A percentile compares a stretch with the other conserved stretches of the same genome.
Evolutionary conservation across 2,329 filamentous ascomycete genomes (phyloP).

Genomic region (Hansfordia pulvinata): DNA sequence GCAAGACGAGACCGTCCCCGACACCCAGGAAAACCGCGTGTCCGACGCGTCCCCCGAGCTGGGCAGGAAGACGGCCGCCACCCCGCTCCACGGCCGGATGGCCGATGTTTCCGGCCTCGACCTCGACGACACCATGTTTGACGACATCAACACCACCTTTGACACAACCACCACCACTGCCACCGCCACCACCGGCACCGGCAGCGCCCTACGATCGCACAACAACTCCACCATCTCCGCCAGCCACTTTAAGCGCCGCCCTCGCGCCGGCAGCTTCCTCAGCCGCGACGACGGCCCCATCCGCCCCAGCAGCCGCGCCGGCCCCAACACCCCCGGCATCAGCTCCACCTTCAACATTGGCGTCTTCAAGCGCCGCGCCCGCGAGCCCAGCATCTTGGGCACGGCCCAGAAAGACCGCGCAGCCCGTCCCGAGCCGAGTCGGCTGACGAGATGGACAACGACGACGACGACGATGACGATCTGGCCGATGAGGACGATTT

Average conservation of each 20-base stretch:
- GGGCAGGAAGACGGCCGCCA: conserved; percentile 11
- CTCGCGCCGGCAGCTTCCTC: conserved; percentile 18
- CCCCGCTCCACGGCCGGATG: conserved; percentile 12
- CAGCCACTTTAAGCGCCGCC: conserved; percentile 16
- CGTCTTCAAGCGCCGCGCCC: conserved; percentile 39
- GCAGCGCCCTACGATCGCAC: conserved; percentile 15
- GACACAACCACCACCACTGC: conserved; percentile 12
- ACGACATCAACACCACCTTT: conserved; percentile 17
- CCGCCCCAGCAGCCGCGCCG: conserved; percentile 18
- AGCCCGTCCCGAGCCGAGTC: conserved; percentile 16
- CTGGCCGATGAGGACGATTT: conserved; percentile 35
- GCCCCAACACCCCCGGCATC: conserved; percentile 16
- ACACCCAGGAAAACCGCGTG: no score
- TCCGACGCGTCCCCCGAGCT: conserved; percentile 8
- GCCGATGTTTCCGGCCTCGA: conserved; percentile 17
- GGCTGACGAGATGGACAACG: conserved; percentile 28
- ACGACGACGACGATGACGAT: conserved; percentile 25
- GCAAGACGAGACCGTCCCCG: no score
- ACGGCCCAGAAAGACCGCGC: conserved; percentile 29
- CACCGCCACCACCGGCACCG: conserved; percentile 12
- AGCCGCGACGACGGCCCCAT: conserved; percentile 17
- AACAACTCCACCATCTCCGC: conserved; percentile 16
- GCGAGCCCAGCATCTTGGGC: conserved; percentile 49
- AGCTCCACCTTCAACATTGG: conserved; percentile 35
- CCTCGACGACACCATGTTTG: conserved; percentile 18